Evolutionary conservation across 2,329 filamentous ascomycete genomes (phyloP), one percentile per base, ranked within the genome.

Genomic region (Penicillium sp.): DNA sequence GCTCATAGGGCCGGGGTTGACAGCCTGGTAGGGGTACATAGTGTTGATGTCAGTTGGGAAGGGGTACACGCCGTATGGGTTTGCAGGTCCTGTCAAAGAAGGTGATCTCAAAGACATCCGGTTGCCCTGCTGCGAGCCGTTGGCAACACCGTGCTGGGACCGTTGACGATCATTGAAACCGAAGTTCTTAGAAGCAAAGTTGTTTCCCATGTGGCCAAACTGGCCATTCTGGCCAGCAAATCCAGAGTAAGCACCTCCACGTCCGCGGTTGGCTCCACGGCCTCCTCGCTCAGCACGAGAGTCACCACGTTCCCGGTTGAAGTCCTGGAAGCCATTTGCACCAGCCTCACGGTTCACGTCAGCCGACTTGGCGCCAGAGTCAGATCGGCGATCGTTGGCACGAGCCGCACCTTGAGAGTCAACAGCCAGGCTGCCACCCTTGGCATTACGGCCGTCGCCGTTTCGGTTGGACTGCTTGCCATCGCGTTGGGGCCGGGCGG

Each of bases 61-160:
- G 43, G 71, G 67, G 62, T 77, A 78, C 47, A 76, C 78, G 55
- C 74, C 74, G 68, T 84, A 88, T 60, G 80, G 76, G 29, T 74
- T 73, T 35, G 62, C 68, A 19, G 82, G 81, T 39, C 81, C 80
- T 3, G 85, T 83, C 64, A 88, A 81, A 1, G 86, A 88, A 61
- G 87, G 85, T 26, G 87, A 86, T 54, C 86, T 80, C 58, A 82
- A 73, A 48, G 78, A 78, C 63, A 80, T 78, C 50, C 84, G 79
- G 62, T 80, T 82, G 57, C 78, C 78, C 55, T 80, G 65, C 68
- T 74, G 73, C 9, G 72, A 61, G 42, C 72, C 72, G 59, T 74
- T 77, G 48, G 72, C 59, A 43, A 71, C 60, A 13, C 64, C 68
- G 56, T 73, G 71, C 43, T 76, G 76, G n/a, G 75, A 71, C 10